Evolutionary conservation across 768 basidiomycete species (phyloP).

Genomic region (Agrocybe chaxingu): DNA sequence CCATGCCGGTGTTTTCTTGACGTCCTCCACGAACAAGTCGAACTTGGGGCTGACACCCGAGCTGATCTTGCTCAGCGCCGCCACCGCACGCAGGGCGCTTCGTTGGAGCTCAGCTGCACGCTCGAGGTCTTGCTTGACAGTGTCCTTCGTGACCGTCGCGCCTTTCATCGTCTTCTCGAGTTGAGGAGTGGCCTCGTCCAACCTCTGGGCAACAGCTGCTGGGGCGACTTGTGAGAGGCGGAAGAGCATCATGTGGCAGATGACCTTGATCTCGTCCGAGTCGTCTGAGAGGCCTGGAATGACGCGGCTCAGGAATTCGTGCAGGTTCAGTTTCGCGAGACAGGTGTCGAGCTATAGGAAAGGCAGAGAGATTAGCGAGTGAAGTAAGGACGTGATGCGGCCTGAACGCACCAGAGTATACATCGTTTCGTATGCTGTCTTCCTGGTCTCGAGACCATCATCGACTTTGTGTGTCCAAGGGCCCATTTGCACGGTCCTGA

Average conservation of each 20-base stretch:
- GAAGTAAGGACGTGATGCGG: neutral
- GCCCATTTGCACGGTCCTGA: constrained; percentile 93
- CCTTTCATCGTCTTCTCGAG: constrained; percentile 91
- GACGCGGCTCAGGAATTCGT: constrained; percentile 79
- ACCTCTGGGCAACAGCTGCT: constrained; percentile 73
- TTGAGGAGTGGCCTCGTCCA: constrained; percentile 82
- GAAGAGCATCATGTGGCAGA: constrained; percentile 94
- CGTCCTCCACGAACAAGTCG: constrained; percentile 73
- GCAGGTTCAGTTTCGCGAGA: constrained; percentile 80
- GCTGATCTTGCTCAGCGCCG: constrained; percentile 77
- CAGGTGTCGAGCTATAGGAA: constrained; percentile 80
- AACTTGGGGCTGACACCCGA: constrained; percentile 67
- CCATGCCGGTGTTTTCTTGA: constrained; percentile 66
- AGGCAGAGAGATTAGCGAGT: neutral
- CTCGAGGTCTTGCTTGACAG: constrained; percentile 91
- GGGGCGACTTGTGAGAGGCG: constrained; percentile 86
- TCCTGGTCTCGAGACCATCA: constrained; percentile 93
- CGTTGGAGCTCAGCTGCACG: constrained; percentile 87
- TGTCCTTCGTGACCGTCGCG: constrained; percentile 86
- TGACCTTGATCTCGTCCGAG: constrained; percentile 95
- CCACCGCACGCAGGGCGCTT: constrained; percentile 85
- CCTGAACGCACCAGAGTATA: constrained; percentile 74
- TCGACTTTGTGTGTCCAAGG: constrained; percentile 98
- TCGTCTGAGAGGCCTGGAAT: constrained; percentile 83
- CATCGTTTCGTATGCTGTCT: constrained; percentile 97